Base-by-base conservation (phyloP, 2,329 filamentous ascomycete species). In the Penicillium sp. region DNA sequence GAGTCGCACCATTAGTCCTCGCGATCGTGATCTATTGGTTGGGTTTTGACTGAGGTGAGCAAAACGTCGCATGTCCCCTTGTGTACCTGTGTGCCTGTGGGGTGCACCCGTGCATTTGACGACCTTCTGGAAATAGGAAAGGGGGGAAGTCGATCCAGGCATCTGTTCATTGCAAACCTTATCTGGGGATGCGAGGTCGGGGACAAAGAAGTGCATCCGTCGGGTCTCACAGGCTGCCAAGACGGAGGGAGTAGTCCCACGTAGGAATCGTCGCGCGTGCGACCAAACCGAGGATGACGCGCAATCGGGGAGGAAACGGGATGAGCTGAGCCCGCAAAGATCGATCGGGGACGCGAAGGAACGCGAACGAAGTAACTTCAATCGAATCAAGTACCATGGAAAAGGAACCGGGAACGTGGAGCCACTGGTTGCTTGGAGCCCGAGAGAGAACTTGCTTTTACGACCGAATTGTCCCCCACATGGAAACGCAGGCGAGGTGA, bases 381-480 rank as follows among this genome's bases (percentile, higher is more conserved):
- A 53, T 53, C 14, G 48, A 51, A 57, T 51, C 50, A 51, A 47
- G 46, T 45, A 46, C 46, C 49, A 53, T 42, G 43, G 38, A 50
- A 53, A 41, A 53, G 36, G 43, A 51, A 44, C 45, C 43, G 51
- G 47, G 50, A 56, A 56, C 46, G 54, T 55, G 57, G 51, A 46
- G 46, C 53, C 45, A 39, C 48, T 44, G 48, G 35, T 35, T 48
- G 24, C 41, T 41, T 44, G 27, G 50, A 25, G 20, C 22, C 36
- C 40, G 22, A 20, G 30, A 47, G 41, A 62, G 50, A 61, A 56
- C 60, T 56, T 62, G 60, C 57, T 62, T 61, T 61, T 50, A 45
- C 46, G 53, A 55, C 46, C 44, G 53, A 48, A 44, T 45, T 39
- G 28, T 54, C 43, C 59, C 51, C 60, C 60, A 63, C 60, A 60